Base-by-base conservation (phyloP, 768 basidiomycete species). In the Butyriboletus loyo region DNA sequence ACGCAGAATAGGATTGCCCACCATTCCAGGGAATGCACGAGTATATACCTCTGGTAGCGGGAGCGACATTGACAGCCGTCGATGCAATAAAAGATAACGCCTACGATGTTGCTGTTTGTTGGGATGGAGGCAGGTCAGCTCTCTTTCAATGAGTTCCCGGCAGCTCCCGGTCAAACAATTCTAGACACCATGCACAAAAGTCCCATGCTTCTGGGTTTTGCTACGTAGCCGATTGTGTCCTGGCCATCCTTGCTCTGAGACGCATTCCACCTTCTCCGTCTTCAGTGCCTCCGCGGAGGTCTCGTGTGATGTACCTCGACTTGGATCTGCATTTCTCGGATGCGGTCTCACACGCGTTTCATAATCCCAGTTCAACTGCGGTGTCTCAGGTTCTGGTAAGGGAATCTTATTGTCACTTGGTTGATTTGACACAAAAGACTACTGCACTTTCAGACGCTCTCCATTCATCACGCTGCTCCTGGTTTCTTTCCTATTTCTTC, bases 321-420 rank as follows among this genome's bases (percentile, higher is more conserved):
- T 72, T 98, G 9, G 95, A 98, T 66, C 75, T 97, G 3, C 95
- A 98, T 66, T 93, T 91, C 61, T 89, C 88, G 5, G 93, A 97
- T 62, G 92, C 83, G 0, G 92, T 95, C 40, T 87, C 88, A 0
- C 79, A 87, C 35, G 90, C 92, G 0, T 90, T 92, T 64, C 68
- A 77, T 52, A 70, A 73, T 1, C 70, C 77, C 2, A 60, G 61
- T 22, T 68, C 73, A 1, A 60, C 72, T 9, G 58, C 56, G 22
- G 53, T 55, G 13, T 71, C 75, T 8, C 82, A 82, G 56, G 75
- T 81, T 49, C 63, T 79, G 69, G 83, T 83, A 57, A 70, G 61
- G 5, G 59, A 31, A 28, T 27, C 6, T 15, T 32, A 9, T 28
- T 32, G n/a, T 48, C 35, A 6, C 7, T 10, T n/a, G 24, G 7